These are phyloP conservation scores for Populus simonii DNA, from an alignment of 345 rosid genomes.

Conservation along the genomic window DNA sequence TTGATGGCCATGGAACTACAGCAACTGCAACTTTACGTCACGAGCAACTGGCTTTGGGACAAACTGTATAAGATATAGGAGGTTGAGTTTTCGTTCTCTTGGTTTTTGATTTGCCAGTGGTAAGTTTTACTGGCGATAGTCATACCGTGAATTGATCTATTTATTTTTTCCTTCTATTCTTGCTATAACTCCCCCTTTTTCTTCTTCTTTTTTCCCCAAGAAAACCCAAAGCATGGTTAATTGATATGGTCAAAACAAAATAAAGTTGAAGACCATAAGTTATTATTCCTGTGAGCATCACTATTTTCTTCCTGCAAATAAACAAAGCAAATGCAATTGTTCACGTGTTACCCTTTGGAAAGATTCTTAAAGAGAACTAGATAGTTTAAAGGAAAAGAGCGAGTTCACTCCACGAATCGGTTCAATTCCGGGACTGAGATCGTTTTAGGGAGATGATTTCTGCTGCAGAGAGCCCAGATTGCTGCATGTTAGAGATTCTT, in stretches of 20 bases:
- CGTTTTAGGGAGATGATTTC: background rate
- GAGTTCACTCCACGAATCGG: background rate
- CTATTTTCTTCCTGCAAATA: background rate
- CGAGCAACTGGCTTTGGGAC: background rate
- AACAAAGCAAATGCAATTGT: background rate
- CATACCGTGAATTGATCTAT: background rate
- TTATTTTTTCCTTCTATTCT: background rate
- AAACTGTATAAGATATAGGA: background rate
- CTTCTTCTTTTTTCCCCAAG: background rate
- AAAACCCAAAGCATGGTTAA: too few species aligned
- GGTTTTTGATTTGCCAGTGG: background rate
- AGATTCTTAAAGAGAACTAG: background rate
- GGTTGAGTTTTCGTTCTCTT: background rate
- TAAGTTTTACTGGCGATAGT: background rate
- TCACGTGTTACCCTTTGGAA: background rate
- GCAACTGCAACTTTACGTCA: background rate
- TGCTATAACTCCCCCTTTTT: background rate
- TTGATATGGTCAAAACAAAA: too few species aligned
- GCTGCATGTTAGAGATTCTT: background rate
- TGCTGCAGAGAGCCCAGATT: background rate
- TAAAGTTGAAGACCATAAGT: too few species aligned
- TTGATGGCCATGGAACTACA: background rate
- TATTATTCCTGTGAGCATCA: background rate
- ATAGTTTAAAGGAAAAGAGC: background rate
- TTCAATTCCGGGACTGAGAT: background rate